Base-by-base conservation (phyloP, 2,329 filamentous ascomycete species). In the Fonsecaea erecta region DNA sequence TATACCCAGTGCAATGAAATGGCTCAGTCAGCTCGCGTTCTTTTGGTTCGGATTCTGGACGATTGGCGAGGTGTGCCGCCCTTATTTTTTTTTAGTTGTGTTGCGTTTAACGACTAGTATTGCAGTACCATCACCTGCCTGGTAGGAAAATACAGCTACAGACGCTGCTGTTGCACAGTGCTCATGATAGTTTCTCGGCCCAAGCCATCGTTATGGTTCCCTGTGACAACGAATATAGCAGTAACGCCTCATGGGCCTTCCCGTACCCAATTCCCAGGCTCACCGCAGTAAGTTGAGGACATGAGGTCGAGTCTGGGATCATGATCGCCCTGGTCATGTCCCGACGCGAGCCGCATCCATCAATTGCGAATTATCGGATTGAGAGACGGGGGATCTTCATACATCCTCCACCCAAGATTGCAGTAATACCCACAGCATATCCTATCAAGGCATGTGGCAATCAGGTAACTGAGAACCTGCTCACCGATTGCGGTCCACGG, bases 401-500 rank as follows among this genome's bases (percentile, higher is more conserved):
- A 43, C 43, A 11, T 5, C 43, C 18, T 24, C 14, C 18, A 21
- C 16, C 12, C 11, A 18, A 9, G n/a, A 21, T 24, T 48, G 43
- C 2, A 26, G 21, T 11, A 24, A 26, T 24, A 5, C 43, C 43
- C 11, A 12, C 11, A 24, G 2, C 43, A 26, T 48, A 48, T 48
- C 43, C 18, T 24, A 12, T 48, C 43, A 24, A 48, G 43, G 21
- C 18, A 24, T 24, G 11, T 21, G 9, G 21, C 9, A 24, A 24
- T 21, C 43, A 48, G 43, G 43, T 2, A 14, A 48, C 18, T 9
- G 9, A 24, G 12, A 48, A 26, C 43, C 43, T 24, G 18, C 53
- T 71, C 62, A 72, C 52, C 71, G 62, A 32, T 64, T 71, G 16
- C 71, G 66, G 43, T 72, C 71, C 6, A 64, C 67, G 7, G 71